phyloP scores from a whole-genome alignment of 257 asterid species.

The Thymus quinquecostatus region DNA sequence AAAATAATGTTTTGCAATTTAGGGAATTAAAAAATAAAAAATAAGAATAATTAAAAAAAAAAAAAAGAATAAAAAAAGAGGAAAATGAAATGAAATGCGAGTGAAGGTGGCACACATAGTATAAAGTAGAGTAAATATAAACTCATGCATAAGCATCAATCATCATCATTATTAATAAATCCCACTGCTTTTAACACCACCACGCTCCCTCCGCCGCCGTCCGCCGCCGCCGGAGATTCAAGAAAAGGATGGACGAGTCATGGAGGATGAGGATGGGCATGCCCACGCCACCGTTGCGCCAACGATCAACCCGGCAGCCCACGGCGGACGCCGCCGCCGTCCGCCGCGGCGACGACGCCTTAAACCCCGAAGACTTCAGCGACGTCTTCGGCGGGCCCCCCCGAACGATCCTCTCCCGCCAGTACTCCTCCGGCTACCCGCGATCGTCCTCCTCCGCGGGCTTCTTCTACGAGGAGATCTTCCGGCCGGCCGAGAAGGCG shows the following conservation, averaged over 20 bases:
- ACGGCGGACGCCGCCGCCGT: slow-evolving; percentile 29
- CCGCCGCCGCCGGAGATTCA: slow-evolving; percentile 25
- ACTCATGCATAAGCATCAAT: slow-evolving; percentile 31
- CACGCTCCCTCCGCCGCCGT: slow-evolving; percentile 25
- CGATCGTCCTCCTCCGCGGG: slow-evolving; percentile 41
- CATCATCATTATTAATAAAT: slow-evolving; percentile 19
- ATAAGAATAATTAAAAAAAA: no score
- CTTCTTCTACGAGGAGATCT: slow-evolving; percentile 56
- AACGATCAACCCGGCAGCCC: slow-evolving; percentile 46
- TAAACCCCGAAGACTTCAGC: slow-evolving; percentile 59
- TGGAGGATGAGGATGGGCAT: slow-evolving; percentile 72
- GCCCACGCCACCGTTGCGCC: slow-evolving; percentile 34
- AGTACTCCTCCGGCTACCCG: slow-evolving; percentile 41
- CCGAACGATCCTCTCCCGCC: slow-evolving; percentile 54
- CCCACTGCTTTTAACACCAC: slow-evolving; percentile 15
- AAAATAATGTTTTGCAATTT: neutral
- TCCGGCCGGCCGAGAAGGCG: slow-evolving; percentile 46
- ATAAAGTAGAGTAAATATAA: slow-evolving; percentile 20
- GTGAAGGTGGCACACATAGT: slow-evolving; percentile 12
- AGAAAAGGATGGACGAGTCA: slow-evolving; percentile 58
- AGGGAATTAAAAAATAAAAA: neutral
- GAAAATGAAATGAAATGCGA: neutral
- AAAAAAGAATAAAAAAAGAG: neutral
- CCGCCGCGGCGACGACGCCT: slow-evolving; percentile 44
- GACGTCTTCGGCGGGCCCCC: slow-evolving; percentile 95